Percentiles rank a stretch among this genome's conserved stretches.
These are phyloP conservation scores for Fusarium graminum DNA, from an alignment of 2,329 filamentous ascomycete genomes.

Conservation along the genomic window DNA sequence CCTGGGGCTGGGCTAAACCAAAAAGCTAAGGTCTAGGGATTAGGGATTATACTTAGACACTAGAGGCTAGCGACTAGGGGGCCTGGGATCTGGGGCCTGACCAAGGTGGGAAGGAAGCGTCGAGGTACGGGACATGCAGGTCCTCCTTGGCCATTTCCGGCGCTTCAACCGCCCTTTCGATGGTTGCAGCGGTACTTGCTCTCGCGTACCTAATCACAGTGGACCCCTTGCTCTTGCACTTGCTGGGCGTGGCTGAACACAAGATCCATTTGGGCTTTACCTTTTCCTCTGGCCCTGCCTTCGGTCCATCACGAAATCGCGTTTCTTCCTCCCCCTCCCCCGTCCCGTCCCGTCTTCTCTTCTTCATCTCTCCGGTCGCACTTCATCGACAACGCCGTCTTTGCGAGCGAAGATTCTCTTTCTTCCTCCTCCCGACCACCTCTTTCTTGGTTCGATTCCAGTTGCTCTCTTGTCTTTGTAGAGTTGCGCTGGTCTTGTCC, in stretches of 20 bases:
- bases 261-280: constrained; percentile 45
- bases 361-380: constrained; percentile 45
- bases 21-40: constrained; percentile 17
- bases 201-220: constrained; percentile 38
- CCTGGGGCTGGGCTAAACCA: constrained; percentile 21
- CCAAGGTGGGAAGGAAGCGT: constrained; percentile 37
- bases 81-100: constrained; percentile 27
- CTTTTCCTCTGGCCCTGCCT: constrained; percentile 35
- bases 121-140: constrained; percentile 38
- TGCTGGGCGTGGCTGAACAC: constrained; percentile 47
- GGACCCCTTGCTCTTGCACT: constrained; percentile 43
- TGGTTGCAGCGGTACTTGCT: constrained; percentile 39
- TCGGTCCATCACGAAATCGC: constrained; percentile 49
- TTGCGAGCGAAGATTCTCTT: constrained; percentile 48
- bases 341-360: constrained; percentile 47
- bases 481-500: constrained; percentile 70
- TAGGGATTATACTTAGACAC: constrained; percentile 8
- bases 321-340: constrained; percentile 43
- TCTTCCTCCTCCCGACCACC: constrained; percentile 46
- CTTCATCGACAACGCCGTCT: constrained; percentile 44
- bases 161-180: constrained; percentile 22
- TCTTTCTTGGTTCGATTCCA: constrained; percentile 67
- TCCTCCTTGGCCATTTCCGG: constrained; percentile 43
- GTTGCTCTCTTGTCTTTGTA: constrained; percentile 60
- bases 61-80: constrained; percentile 19